These are phyloP conservation scores for Aspergillus ostianus DNA, from an alignment of 495 filamentous ascomycete species.

Conservation along the genomic window DNA sequence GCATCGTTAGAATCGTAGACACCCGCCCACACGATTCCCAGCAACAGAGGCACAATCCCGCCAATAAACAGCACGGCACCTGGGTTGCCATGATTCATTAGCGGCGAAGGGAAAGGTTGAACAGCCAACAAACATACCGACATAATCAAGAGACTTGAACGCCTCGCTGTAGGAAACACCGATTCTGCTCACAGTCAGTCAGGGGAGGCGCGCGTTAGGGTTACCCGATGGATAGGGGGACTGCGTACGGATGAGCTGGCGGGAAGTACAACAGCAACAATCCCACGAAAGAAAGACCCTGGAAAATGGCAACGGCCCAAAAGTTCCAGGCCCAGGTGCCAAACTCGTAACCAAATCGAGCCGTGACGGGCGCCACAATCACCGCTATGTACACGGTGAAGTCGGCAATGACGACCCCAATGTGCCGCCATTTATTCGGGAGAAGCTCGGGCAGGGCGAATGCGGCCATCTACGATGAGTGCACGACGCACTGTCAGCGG, in stretches of 20 bases:
- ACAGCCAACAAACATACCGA: slow-evolving; percentile 9
- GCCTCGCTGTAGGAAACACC: slow-evolving; percentile 23
- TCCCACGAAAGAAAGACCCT: slow-evolving; percentile 23
- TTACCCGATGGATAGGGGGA: background rate
- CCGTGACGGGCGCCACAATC: slow-evolving; percentile 26
- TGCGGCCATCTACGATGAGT: slow-evolving; percentile 22
- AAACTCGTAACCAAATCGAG: slow-evolving; percentile 24
- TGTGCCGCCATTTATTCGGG: slow-evolving; percentile 29
- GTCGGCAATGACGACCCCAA: slow-evolving; percentile 27
- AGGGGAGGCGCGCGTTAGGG: background rate
- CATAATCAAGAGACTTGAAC: slow-evolving; percentile 26
- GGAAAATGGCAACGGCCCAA: slow-evolving; percentile 26
- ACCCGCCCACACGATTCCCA: slow-evolving; percentile 29
- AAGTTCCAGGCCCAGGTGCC: slow-evolving; percentile 27
- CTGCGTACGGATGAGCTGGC: slow-evolving; percentile 26
- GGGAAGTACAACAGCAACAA: slow-evolving; percentile 25
- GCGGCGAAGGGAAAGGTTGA: background rate
- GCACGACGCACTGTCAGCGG: background rate
- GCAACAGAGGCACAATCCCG: slow-evolving; percentile 23
- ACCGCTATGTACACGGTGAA: slow-evolving; percentile 28
- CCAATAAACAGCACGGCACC: slow-evolving; percentile 26
- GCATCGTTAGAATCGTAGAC: slow-evolving; percentile 24
- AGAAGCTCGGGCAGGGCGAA: slow-evolving; percentile 29
- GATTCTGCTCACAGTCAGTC: slow-evolving; percentile 7
- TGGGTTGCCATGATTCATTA: background rate